Percentiles rank a stretch among this genome's conserved stretches.
These are phyloP conservation scores for Heritiera fomes DNA, from an alignment of 345 rosid genomes.

Conservation along the genomic window DNA sequence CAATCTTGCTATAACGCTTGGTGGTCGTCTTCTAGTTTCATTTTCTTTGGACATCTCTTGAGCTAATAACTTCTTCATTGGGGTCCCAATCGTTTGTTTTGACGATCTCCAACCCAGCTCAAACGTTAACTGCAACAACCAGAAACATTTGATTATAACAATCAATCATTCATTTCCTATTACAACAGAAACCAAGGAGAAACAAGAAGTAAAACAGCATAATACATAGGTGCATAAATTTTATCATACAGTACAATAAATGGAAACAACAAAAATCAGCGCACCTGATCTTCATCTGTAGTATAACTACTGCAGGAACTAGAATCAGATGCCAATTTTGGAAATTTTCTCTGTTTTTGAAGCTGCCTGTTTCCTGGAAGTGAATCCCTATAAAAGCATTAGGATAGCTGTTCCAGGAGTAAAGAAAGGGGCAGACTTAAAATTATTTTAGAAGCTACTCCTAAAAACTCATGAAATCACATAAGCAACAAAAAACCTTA, in stretches of 20 bases:
- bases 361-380: conserved; percentile 64
- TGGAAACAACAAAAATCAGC: conserved; percentile 32
- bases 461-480: not conserved
- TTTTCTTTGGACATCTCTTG: conserved; percentile 81
- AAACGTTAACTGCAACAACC: conserved; percentile 45
- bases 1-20: conserved; percentile 80
- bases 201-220: conserved; percentile 1
- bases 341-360: conserved; percentile 38
- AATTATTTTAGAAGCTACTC: conserved; percentile 21
- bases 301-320: conserved; percentile 42
- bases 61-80: conserved; percentile 71
- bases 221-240: not conserved
- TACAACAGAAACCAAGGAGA: conserved; percentile 17
- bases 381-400: conserved; percentile 31
- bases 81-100: conserved; percentile 44
- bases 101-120: conserved; percentile 45
- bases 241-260: conserved; percentile 10
- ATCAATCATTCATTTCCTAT: not conserved
- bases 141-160: conserved; percentile 25
- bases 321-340: conserved; percentile 55
- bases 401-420: conserved; percentile 22
- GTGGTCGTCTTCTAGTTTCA: conserved; percentile 69
- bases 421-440: conserved; percentile 4
- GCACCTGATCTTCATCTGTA: conserved; percentile 57
- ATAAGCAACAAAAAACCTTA: not conserved